Evolutionary conservation across 163 green algal species (phyloP).

Genomic region (Chlamydomonas reinhardtii): DNA sequence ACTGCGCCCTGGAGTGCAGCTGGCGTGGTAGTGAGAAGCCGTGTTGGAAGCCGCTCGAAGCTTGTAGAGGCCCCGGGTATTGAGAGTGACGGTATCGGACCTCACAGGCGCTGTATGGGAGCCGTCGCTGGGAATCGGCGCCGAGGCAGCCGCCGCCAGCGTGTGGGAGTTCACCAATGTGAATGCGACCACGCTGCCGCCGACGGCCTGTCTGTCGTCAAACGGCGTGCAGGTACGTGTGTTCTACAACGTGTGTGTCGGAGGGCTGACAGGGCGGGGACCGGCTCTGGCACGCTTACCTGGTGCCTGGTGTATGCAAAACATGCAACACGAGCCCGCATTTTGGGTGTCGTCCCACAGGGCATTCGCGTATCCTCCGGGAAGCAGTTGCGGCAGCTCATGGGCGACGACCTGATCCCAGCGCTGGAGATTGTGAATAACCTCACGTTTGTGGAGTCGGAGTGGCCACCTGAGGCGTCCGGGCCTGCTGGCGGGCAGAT

Average conservation of each 20-base stretch:
- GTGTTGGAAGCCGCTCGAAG: no score
- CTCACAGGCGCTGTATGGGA: not conserved
- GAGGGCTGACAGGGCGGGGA: no score
- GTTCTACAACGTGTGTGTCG: not conserved
- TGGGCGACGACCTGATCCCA: conserved; percentile 6
- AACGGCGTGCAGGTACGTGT: not conserved
- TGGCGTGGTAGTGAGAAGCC: no score
- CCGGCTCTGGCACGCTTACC: no score
- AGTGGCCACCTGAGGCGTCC: conserved; percentile 35
- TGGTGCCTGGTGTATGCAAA: no score
- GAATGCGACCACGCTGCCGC: not conserved
- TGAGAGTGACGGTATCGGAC: no score
- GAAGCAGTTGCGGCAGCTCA: conserved; percentile 10
- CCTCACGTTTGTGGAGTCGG: not conserved
- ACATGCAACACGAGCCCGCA: no score
- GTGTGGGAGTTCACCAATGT: conserved; percentile 17
- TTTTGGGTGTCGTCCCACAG: no score
- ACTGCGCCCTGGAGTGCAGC: no score
- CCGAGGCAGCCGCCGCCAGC: not conserved
- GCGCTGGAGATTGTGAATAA: conserved; percentile 16
- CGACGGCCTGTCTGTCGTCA: not conserved
- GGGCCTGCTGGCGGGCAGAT: conserved; percentile 1
- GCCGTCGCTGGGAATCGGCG: not conserved
- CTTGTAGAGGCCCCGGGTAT: no score
- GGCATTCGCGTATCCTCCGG: not conserved